phyloP scores from a whole-genome alignment of 805 yeast genomes.

The Candida vartiovaarae region DNA sequence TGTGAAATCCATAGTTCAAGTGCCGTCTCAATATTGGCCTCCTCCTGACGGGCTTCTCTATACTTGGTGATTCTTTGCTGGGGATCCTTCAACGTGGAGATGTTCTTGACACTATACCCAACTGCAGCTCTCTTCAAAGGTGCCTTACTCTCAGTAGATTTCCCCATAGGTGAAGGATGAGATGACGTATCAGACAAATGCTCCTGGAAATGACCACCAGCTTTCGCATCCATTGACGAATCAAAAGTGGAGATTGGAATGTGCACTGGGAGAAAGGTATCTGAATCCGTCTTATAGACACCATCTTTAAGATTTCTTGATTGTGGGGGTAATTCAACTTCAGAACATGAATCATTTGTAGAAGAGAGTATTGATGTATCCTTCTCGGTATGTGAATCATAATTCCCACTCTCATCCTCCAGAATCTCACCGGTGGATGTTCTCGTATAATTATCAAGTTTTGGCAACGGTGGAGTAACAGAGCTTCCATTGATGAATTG shows the following conservation, averaged over 20 bases:
- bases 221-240: background rate
- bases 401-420: conserved; percentile 14
- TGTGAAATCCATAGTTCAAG: conserved; percentile 46
- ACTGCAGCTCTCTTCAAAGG: conserved; percentile 2
- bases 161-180: background rate
- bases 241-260: conserved; percentile 15
- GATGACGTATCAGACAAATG: conserved; percentile 3
- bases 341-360: too few species aligned
- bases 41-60: conserved; percentile 36
- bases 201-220: conserved; percentile 9
- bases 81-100: conserved; percentile 33
- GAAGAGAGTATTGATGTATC: conserved; percentile 13
- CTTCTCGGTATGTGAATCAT: background rate
- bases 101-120: conserved; percentile 33
- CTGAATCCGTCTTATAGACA: conserved; percentile 20
- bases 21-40: conserved; percentile 45
- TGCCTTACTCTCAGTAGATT: conserved; percentile 1
- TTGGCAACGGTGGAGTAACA: conserved; percentile 27
- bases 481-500: conserved; percentile 35
- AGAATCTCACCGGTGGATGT: conserved; percentile 23
- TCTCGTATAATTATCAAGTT: conserved; percentile 25
- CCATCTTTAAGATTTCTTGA: conserved; percentile 5
- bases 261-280: conserved; percentile 18
- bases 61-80: conserved; percentile 35
- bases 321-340: background rate